Evolutionary conservation across 1,284 basidiomycete species (phyloP), one percentile per base, ranked within the genome.

Genomic region (Trametes versicolor): DNA sequence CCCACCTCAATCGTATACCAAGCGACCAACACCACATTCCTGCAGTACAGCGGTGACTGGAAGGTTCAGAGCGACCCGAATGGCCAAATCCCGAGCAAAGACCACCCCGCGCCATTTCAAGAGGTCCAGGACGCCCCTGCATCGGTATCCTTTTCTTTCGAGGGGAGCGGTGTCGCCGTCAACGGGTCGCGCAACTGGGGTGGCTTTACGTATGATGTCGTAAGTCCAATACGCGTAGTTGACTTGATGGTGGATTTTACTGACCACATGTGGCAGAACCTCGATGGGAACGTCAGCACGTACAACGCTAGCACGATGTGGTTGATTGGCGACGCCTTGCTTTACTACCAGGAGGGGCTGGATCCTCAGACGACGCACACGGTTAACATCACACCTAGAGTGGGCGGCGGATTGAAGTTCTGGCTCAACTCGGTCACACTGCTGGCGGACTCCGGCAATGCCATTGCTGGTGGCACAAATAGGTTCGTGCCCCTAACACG

Each of bases 301-400:
- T 77, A 72, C 61, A 79, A 79, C 55, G 76, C 72, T 27, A 76
- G 71, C 50, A 77, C 78, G 1, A 65, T 71, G 58, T 79, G 76
- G 75, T 67, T 74, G 4, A 70, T 80, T 39, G 74, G 74, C 17
- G 72, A 80, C 60, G 69, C 77, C 34, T 64, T 80, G n/a, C 64
- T 79, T 37, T 79, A 70, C 66, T 77, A 76, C 58, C 70, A 72
- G 58, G 72, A 74, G 55, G 79, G 77, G 7, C 63, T 80, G 47
- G 74, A 80, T 60, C 74, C 77, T 8, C 71, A 63, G 15, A 62
- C 41, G 39, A 74, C 63, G 9, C 74, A 79, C 58, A 67, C 70
- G 15, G 65, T 80, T 49, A 74, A 65, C 37, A 53, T 79, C 32
- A 74, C 72, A 21, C 77, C 77, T 56, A 52, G 71, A 43, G 60